A percentile compares a stretch with the other conserved stretches of the same genome.
These are phyloP conservation scores for Urochloa ruziziensis DNA, from an alignment of 176 grass and related monocot genomes.

Conservation along the genomic window DNA sequence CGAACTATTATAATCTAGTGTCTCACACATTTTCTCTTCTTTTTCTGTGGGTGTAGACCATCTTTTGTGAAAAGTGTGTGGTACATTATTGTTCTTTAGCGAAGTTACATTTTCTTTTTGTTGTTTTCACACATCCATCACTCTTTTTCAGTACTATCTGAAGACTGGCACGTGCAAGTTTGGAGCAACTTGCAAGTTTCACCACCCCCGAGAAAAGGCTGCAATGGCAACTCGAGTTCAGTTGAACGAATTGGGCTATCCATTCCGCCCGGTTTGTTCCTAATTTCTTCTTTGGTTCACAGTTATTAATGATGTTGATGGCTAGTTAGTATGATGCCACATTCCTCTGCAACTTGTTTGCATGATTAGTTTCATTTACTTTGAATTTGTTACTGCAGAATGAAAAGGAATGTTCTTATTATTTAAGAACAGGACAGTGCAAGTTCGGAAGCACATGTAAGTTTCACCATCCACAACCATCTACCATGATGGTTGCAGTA, in stretches of 20 bases:
- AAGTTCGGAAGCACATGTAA: slow-evolving; percentile 90
- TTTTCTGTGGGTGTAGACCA: not conserved
- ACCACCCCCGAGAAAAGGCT: slow-evolving; percentile 88
- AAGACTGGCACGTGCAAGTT: slow-evolving; percentile 94
- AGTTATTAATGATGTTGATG: not conserved
- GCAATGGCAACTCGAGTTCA: slow-evolving; percentile 65
- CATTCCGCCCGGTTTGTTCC: slow-evolving; percentile 66
- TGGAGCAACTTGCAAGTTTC: slow-evolving; percentile 93
- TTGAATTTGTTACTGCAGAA: slow-evolving; percentile 61
- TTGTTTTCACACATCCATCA: not conserved
- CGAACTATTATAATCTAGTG: not conserved
- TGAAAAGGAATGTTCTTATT: slow-evolving; percentile 88
- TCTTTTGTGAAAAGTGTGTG: not conserved
- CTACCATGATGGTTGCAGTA: slow-evolving; percentile 62
- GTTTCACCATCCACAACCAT: slow-evolving; percentile 83
- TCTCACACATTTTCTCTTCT: not conserved
- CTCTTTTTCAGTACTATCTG: slow-evolving; percentile 73
- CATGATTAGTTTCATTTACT: slow-evolving; percentile 21
- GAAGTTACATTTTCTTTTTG: not conserved
- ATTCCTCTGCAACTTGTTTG: slow-evolving; percentile 19
- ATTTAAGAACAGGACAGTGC: slow-evolving; percentile 84
- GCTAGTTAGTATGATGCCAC: not conserved
- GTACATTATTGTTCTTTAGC: not conserved
- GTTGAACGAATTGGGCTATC: slow-evolving; percentile 77
- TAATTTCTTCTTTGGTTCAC: slow-evolving; percentile 11